A percentile compares a stretch with the other conserved stretches of the same genome.
Conservation (phyloP, 2,329 filamentous ascomycete genomes). For the Exserohilum turcica region DNA sequence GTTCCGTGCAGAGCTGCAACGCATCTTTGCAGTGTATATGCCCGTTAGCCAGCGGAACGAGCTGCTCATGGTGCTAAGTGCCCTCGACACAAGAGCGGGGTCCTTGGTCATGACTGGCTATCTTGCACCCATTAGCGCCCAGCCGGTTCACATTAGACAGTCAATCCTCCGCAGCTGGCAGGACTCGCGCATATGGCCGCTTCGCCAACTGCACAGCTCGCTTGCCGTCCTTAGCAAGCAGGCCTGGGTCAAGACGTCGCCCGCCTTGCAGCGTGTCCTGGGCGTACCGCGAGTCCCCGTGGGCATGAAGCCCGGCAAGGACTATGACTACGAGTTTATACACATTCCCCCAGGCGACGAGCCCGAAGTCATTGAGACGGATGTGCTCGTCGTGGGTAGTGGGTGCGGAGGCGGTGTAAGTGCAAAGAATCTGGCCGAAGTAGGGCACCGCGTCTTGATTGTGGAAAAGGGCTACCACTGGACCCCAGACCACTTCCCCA, state of each 20-base stretch:
- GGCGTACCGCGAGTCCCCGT: slow-evolving; percentile 64
- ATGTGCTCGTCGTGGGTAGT: slow-evolving; percentile 84
- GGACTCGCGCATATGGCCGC: slow-evolving; percentile 59
- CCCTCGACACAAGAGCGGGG: slow-evolving; percentile 64
- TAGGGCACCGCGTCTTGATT: slow-evolving; percentile 75
- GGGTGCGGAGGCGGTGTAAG: slow-evolving; percentile 83
- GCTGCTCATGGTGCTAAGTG: slow-evolving; percentile 58
- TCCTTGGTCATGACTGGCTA: slow-evolving; percentile 71
- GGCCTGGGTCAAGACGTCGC: slow-evolving; percentile 61
- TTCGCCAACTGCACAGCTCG: slow-evolving; percentile 62
- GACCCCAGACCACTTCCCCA: slow-evolving; percentile 72
- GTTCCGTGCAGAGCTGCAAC: slow-evolving; percentile 59
- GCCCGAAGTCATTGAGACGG: slow-evolving; percentile 70
- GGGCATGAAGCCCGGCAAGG: slow-evolving; percentile 58
- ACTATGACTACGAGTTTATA: slow-evolving; percentile 65
- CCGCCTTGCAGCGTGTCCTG: slow-evolving; percentile 60
- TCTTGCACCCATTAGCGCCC: slow-evolving; percentile 64
- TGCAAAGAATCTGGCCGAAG: slow-evolving; percentile 80
- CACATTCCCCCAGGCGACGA: slow-evolving; percentile 62
- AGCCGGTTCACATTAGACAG: slow-evolving; percentile 65
- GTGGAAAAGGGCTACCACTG: slow-evolving; percentile 84
- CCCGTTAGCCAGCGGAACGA: slow-evolving; percentile 56
- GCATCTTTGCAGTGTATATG: slow-evolving; percentile 56
- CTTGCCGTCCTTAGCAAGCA: slow-evolving; percentile 62
- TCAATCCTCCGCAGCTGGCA: slow-evolving; percentile 67